These are phyloP conservation scores for Alternaria infectoria DNA, from an alignment of 2,329 filamentous ascomycete genomes.

Conservation along the genomic window DNA sequence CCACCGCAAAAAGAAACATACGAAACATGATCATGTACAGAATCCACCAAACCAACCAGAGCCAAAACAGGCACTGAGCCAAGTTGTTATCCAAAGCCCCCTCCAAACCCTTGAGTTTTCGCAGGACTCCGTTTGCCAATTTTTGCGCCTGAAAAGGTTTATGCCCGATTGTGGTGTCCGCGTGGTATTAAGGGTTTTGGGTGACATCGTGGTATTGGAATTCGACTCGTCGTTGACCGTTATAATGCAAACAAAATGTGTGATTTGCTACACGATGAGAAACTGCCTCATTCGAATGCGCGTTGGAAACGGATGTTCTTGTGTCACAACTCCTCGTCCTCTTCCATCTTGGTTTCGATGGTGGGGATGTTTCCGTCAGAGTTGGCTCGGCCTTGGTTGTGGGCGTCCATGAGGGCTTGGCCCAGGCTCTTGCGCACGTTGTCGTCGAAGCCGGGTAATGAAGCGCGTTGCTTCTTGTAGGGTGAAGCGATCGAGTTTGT, in stretches of 20 bases:
- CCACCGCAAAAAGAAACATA: not conserved
- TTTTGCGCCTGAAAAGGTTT: not conserved
- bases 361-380: slow-evolving; percentile 39
- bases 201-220: not conserved
- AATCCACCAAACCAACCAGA: not conserved
- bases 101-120: not conserved
- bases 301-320: slow-evolving; percentile 30
- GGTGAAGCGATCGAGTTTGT: slow-evolving; percentile 68
- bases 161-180: not conserved
- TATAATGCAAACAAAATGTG: not conserved
- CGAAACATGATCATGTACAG: slow-evolving; percentile 2
- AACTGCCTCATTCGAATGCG: slow-evolving; percentile 23
- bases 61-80: not conserved
- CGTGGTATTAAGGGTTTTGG: not conserved
- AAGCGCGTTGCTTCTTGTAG: slow-evolving; percentile 76
- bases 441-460: slow-evolving; percentile 58
- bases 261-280: not conserved
- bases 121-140: not conserved
- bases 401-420: slow-evolving; percentile 38
- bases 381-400: slow-evolving; percentile 40
- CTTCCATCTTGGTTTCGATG: slow-evolving; percentile 47
- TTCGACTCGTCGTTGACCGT: not conserved
- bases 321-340: slow-evolving; percentile 55
- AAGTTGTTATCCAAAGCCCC: not conserved
- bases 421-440: slow-evolving; percentile 49